Evolutionary conservation across 192 early-diverging fungal genomes (phyloP), one percentile per base, ranked within the genome.

Genomic region (Coemansia sp.): DNA sequence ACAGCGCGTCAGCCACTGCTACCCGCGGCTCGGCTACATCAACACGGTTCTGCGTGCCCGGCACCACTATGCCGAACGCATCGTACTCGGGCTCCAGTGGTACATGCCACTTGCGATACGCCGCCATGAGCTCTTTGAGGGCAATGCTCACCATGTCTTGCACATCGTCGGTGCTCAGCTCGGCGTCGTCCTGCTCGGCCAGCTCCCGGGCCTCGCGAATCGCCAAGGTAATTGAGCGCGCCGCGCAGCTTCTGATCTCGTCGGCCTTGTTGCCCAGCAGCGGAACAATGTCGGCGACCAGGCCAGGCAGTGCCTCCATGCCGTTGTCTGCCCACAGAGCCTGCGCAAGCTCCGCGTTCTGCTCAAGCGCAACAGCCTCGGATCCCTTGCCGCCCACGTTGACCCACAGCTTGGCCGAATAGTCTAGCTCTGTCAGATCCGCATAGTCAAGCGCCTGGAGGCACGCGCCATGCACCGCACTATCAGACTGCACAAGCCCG

Each of bases 21-120:
- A 83, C 81, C 15, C 96, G 93, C n/a, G 92, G 83, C 37, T 86
- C 85, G 69, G 89, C 90, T 33, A 88, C 87, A 74, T 98, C 95
- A 28, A 77, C 61, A 51, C 90, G 90, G 79, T 93, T 85, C 59
- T 96, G 72, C 1, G 94, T 91, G 58, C 88, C 91, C 1, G 90
- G 89, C 31, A 92, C 93, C 1, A 96, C 83, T 61, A 99, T 90
- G 42, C 95, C 96, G 64, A 84, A 96, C 52, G 89, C 88, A 69
- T 99, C 95, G 59, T 91, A 94, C 66, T 95, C 90, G 9, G 95
- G 95, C 26, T 86, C 86, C 20, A 94, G 85, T 13, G 92, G 81
- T 39, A 84, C 74, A 40, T 88, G 83, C 87, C 87, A 73, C 30
- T 30, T 15, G 26, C 46, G 33, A 49, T 81, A 83, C 46, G 71